These are phyloP conservation scores for Fraxinus nigra DNA, from an alignment of 305 asterid species.

Conservation along the genomic window DNA sequence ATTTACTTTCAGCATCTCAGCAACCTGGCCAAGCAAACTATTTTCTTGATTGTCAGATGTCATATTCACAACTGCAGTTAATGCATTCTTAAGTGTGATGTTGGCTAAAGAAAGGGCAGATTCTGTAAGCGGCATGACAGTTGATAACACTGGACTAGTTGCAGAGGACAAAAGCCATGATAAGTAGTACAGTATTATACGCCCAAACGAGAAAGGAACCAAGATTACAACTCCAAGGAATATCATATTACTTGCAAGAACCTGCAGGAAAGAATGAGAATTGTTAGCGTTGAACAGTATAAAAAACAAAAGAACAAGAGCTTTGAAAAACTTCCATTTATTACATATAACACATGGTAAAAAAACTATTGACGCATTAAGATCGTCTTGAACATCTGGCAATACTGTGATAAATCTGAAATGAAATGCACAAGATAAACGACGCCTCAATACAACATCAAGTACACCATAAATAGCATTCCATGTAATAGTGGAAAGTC, in stretches of 20 bases:
- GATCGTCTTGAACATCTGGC: not conserved
- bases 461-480: not conserved
- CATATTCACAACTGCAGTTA: constrained; percentile 75
- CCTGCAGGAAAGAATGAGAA: constrained; percentile 49
- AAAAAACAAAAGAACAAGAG: constrained; percentile 1
- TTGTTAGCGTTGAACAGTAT: not conserved
- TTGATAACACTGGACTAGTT: constrained; percentile 70
- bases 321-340: not conserved
- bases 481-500: not conserved
- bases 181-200: constrained; percentile 60
- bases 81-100: constrained; percentile 66
- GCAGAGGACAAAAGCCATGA: constrained; percentile 86
- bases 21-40: constrained; percentile 65
- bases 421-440: not conserved
- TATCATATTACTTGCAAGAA: constrained; percentile 98
- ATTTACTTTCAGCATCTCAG: constrained; percentile 63
- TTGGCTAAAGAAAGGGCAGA: constrained; percentile 86
- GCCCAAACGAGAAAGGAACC: constrained; percentile 88
- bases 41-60: constrained; percentile 61
- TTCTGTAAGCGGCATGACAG: constrained; percentile 81
- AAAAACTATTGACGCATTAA: not conserved
- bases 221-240: constrained; percentile 91
- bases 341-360: not conserved
- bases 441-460: not conserved
- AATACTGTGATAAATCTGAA: not conserved